Percentiles rank a stretch among this genome's conserved stretches.
Conservation (phyloP, 2,329 filamentous ascomycete species). For the Scytalidium lignicola region DNA sequence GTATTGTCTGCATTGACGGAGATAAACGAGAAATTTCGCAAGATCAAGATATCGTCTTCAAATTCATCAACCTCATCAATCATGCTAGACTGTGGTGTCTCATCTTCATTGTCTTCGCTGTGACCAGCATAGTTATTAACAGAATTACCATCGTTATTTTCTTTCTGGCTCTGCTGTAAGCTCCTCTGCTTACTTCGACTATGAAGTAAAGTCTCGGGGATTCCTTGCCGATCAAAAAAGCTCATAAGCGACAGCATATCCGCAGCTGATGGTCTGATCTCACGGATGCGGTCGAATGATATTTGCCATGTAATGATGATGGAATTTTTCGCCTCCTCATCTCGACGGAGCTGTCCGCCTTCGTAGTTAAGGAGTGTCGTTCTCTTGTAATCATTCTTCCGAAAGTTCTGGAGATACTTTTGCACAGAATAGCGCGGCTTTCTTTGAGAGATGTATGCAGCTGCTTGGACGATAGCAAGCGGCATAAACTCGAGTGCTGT, state of each 20-base stretch:
- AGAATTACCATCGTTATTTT: slow-evolving; percentile 4
- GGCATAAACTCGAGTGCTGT: slow-evolving; percentile 24
- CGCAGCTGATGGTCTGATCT: slow-evolving; percentile 30
- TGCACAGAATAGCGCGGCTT: slow-evolving; percentile 26
- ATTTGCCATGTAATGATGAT: slow-evolving; percentile 34
- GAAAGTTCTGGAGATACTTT: slow-evolving; percentile 35
- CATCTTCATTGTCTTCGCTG: slow-evolving; percentile 10
- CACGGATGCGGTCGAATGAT: slow-evolving; percentile 31
- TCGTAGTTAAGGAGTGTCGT: slow-evolving; percentile 26
- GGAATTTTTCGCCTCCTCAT: slow-evolving; percentile 29
- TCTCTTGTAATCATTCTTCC: slow-evolving; percentile 26
- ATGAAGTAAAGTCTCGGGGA: slow-evolving; percentile 30
- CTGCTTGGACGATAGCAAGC: slow-evolving; percentile 25
- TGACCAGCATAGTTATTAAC: no score
- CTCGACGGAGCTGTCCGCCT: slow-evolving; percentile 29
- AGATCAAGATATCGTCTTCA: slow-evolving; percentile 28
- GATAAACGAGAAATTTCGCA: slow-evolving; percentile 34
- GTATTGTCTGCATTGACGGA: slow-evolving; percentile 13
- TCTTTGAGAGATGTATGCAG: slow-evolving; percentile 19
- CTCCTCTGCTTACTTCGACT: slow-evolving; percentile 1
- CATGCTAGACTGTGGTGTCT: slow-evolving; percentile 8
- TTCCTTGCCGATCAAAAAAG: slow-evolving; percentile 39
- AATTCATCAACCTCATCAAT: slow-evolving; percentile 14
- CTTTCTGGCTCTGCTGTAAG: slow-evolving; percentile 1
- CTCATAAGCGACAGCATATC: slow-evolving; percentile 41